Evolutionary conservation across 257 asterid genomes (phyloP), one percentile per base, ranked within the genome.

Genomic region (Petunia axillaris): DNA sequence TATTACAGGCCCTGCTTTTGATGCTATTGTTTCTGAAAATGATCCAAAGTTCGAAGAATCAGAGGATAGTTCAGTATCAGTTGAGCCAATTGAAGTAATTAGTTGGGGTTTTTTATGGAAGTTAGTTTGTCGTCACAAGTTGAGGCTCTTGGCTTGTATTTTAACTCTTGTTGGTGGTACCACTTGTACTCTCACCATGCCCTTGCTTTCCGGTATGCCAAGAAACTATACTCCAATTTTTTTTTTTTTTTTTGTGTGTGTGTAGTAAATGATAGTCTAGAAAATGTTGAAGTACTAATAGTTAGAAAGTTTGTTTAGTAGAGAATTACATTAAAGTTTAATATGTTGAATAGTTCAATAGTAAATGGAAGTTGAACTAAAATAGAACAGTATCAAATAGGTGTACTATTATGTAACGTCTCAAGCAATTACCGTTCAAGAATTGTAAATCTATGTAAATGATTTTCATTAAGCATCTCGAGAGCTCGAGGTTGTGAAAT

Each of bases 41-140:
- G 91, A 91, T 38, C 95, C 93, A n/a, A 91, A 86, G 79, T 75
- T 88, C 53, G 89, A 90, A 44, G 93, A 79, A 58, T 79, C 90
- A 2, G 80, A 78, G 66, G 81, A 68, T 50, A 53, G 58, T 46
- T 83, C 82, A 68, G 63, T 60, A 5, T 85, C 81, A 53, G 79
- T 82, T 74, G 82, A 88, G 85, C 92, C 98, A 7, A 78, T 82
- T 74, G 88, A 95, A 64, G 91, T 84, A 46, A 85, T 95, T 81
- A 90, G 90, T 64, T 93, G 98, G 99, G 96, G 93, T n/a, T 81
- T 95, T 55, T 35, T 93, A 78, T 93, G 96, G 97, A 90, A 73
- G 2, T 91, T 93, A 74, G 54, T 92, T 71, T 91, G 90, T 65
- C 84, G 85, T 78, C 92, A 95, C 76, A 95, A 95, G 87, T 81